Conservation (phyloP, 352 stramenopile genomes). For the Phytophthora cactorum region DNA sequence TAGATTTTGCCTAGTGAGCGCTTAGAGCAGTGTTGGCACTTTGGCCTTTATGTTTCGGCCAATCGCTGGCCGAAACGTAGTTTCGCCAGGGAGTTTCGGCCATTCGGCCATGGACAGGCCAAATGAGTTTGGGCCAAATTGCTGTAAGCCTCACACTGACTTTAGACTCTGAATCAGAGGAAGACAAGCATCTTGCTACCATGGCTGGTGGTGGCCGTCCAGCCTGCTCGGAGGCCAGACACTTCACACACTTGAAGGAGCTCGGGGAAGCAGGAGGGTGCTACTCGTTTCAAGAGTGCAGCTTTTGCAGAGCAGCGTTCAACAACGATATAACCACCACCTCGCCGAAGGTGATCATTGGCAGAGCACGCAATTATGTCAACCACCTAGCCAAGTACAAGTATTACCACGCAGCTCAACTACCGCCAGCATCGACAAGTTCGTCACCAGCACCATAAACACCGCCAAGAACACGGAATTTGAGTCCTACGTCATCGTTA, state of each 20-base stretch:
- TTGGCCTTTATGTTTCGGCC: neutral
- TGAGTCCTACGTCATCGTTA: neutral
- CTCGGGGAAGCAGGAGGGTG: neutral
- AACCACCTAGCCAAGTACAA: neutral
- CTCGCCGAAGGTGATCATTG: neutral
- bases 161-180: neutral
- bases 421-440: neutral
- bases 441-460: neutral
- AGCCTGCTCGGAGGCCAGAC: neutral
- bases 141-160: neutral
- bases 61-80: neutral
- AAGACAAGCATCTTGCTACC: neutral
- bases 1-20: too few species aligned
- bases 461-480: neutral
- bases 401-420: neutral
- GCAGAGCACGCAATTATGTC: neutral
- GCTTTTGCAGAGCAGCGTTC: neutral
- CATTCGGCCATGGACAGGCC: neutral
- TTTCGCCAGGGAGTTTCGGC: neutral
- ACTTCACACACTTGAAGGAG: neutral
- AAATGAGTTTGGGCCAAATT: neutral
- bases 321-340: neutral
- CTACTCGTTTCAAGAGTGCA: neutral
- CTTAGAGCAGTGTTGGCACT: neutral
- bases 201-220: neutral